Evolutionary conservation across 2,329 filamentous ascomycete species (phyloP).

Genomic region (Exophiala lecanii-corni): DNA sequence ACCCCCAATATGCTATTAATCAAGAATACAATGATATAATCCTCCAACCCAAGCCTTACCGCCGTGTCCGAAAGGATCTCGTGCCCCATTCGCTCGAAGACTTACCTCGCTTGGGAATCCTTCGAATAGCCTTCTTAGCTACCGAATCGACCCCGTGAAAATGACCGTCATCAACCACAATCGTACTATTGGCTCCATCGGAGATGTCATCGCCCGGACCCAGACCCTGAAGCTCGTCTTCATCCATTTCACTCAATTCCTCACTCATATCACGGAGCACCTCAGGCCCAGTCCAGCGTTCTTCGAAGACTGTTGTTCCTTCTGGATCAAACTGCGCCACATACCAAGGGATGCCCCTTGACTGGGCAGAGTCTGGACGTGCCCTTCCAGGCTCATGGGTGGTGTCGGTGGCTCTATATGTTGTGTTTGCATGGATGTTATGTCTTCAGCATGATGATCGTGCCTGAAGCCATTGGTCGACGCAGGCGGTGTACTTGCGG

Average conservation of each 20-base stretch:
- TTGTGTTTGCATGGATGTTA: constrained; percentile 42
- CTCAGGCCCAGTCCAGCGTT: constrained; percentile 68
- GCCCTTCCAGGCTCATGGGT: constrained; percentile 38
- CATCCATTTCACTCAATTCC: constrained; percentile 85
- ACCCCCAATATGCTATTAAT: too few species aligned
- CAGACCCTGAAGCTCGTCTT: constrained; percentile 76
- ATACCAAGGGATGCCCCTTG: constrained; percentile 87
- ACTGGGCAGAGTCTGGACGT: constrained; percentile 49
- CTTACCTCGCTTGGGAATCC: constrained; percentile 1
- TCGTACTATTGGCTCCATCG: not conserved
- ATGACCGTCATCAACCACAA: not conserved
- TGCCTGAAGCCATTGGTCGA: constrained; percentile 29
- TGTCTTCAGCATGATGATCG: constrained; percentile 28
- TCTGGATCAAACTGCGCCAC: constrained; percentile 72
- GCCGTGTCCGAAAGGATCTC: constrained; percentile 15
- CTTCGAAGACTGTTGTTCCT: constrained; percentile 74
- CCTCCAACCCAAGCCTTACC: constrained; percentile 8
- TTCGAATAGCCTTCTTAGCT: constrained; percentile 8
- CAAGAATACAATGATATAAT: constrained; percentile 11
- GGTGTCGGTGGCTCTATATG: constrained; percentile 35
- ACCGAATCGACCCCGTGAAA: constrained; percentile 1
- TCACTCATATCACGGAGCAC: constrained; percentile 72
- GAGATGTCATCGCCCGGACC: constrained; percentile 23
- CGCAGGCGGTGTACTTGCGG: constrained; percentile 26
- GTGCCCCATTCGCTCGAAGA: constrained; percentile 13